These are phyloP conservation scores for Leishmania aethiopica DNA, from an alignment of 208 protist genomes.

Conservation along the genomic window DNA sequence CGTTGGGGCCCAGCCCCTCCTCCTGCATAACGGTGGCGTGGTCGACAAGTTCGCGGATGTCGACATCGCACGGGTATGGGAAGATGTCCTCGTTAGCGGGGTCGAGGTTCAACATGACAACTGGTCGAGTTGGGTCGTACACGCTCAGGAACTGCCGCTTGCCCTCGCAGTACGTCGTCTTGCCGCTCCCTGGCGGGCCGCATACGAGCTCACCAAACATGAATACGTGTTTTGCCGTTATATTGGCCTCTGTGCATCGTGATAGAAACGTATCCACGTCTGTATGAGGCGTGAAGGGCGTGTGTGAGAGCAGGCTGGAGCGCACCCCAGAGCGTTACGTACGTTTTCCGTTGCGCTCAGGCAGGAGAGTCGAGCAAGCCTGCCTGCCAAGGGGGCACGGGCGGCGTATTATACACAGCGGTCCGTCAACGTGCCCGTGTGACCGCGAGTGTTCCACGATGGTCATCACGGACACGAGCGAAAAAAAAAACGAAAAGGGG, in stretches of 20 bases:
- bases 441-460: neutral
- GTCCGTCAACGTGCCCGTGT: neutral
- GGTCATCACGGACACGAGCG: neutral
- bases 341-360: neutral
- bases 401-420: neutral
- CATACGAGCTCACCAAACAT: slow-evolving; percentile 97
- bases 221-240: neutral
- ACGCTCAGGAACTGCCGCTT: slow-evolving; percentile 95
- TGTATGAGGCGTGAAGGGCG: neutral
- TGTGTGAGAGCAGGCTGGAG: neutral
- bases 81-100: slow-evolving; percentile 97
- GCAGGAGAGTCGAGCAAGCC: neutral
- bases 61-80: slow-evolving; percentile 93
- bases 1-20: slow-evolving; percentile 97
- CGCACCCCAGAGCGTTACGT: neutral
- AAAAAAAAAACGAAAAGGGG: slow-evolving; percentile 9
- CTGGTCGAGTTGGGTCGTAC: slow-evolving; percentile 84
- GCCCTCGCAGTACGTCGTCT: slow-evolving; percentile 97
- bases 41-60: slow-evolving; percentile 93
- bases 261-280: neutral
- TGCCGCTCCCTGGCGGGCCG: slow-evolving; percentile 96
- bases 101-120: slow-evolving; percentile 97
- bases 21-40: slow-evolving; percentile 93
- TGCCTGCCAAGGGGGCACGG: neutral
- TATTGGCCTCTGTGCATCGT: neutral